Evolutionary conservation across 2,329 filamentous ascomycete species (phyloP), one percentile per base, ranked within the genome.

Genomic region (Mycocentrospora acerina): DNA sequence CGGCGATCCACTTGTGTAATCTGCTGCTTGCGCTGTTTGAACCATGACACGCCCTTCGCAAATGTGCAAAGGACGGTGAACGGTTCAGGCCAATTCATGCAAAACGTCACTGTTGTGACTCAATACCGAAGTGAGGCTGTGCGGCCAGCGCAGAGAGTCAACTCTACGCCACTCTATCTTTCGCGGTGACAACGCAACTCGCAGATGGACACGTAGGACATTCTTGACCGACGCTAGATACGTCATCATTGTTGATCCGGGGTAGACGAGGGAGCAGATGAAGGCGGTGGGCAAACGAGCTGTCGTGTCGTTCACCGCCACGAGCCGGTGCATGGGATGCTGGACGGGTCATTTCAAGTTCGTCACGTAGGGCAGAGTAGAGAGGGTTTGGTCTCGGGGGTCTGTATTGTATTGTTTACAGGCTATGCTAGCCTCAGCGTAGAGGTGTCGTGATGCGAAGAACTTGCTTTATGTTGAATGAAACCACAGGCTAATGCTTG

Each of bases 301-400:
- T 37, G 42, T 30, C 41, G 41, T 32, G 49, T 43, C 51, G 42
- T 60, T 59, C 58, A 62, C 58, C 58, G 58, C 58, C 49, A 57
- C 48, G 29, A 31, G 41, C 31, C 25, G 24, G 22, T 32, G 39
- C 53, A 53, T 51, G 53, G 47, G 39, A 48, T 48, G 53, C 55
- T 52, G 34, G 46, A 44, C 40, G 38, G 41, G 42, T 42, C 34
- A 35, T 38, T 48, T 42, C 35, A 40, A 45, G 35, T 46, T 35
- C 35, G 28, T n/a, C 16, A 35, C 30, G 32, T 32, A 39, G 19
- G 29, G 27, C 24, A 39, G 13, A 42, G 39, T 50, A 53, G 51
- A 45, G 44, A 41, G 42, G 37, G 29, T 51, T 39, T 29, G 44
- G 28, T 12, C 9, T 32, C 44, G 46, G 48, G 39, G 42, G 25